phyloP scores from a whole-genome alignment of 441 rosid species.

The Mallotus repandus region DNA sequence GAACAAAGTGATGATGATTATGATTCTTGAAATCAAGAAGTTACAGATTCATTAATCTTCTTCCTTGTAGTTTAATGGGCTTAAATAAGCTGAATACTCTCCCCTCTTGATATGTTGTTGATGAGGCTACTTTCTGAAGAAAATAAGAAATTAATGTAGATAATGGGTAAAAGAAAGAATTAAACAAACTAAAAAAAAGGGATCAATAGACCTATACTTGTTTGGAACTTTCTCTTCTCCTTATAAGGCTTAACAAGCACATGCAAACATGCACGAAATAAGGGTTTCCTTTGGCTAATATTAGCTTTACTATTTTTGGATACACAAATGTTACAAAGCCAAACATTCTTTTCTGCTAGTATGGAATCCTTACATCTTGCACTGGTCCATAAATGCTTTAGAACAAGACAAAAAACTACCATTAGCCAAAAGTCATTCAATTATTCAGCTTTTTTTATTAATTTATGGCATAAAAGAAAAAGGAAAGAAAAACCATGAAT shows the following conservation, averaged over 20 bases:
- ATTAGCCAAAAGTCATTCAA: slow-evolving; percentile 8
- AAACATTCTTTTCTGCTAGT: slow-evolving; percentile 88
- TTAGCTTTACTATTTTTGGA: slow-evolving; percentile 71
- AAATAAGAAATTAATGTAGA: slow-evolving; percentile 4
- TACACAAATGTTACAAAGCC: slow-evolving; percentile 77
- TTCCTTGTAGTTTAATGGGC: slow-evolving; percentile 63
- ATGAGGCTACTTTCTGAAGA: slow-evolving; percentile 43
- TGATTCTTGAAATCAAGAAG: slow-evolving; percentile 62
- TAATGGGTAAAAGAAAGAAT: neutral
- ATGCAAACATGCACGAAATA: slow-evolving; percentile 77
- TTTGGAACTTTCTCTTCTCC: slow-evolving; percentile 78
- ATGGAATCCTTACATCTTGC: slow-evolving; percentile 83
- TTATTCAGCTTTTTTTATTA: slow-evolving; percentile 2
- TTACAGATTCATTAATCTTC: slow-evolving; percentile 64
- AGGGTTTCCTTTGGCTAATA: slow-evolving; percentile 78
- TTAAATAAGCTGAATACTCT: slow-evolving; percentile 57
- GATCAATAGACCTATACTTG: slow-evolving; percentile 46
- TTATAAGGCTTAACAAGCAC: slow-evolving; percentile 88
- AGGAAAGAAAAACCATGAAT: neutral
- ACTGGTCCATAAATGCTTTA: slow-evolving; percentile 66
- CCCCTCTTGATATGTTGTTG: slow-evolving; percentile 51
- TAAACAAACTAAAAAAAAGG: neutral
- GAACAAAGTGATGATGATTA: slow-evolving; percentile 43
- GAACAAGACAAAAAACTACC: slow-evolving; percentile 16
- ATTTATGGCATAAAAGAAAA: slow-evolving; percentile 6